Conservation (phyloP, 179 eudicot species). For the Silene vulgaris region DNA sequence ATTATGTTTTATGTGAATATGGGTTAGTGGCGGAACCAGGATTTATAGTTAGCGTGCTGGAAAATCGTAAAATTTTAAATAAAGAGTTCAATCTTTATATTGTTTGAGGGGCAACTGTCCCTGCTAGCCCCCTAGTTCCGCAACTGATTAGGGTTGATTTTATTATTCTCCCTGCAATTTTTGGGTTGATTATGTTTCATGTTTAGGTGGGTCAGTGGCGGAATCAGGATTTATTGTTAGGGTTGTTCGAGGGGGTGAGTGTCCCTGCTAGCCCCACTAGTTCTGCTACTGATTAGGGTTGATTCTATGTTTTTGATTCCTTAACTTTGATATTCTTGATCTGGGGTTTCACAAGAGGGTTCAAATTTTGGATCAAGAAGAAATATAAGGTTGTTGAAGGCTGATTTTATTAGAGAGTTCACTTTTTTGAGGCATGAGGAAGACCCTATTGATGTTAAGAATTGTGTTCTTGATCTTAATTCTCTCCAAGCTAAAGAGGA, state of each 20-base stretch:
- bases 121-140: too few species aligned
- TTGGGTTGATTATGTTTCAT: not conserved
- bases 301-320: conserved; percentile 24
- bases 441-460: conserved; percentile 72
- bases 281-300: not conserved
- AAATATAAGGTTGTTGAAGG: conserved; percentile 72
- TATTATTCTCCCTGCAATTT: too few species aligned
- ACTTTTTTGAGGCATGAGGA: conserved; percentile 59
- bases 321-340: conserved; percentile 32
- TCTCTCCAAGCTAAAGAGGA: conserved; percentile 71
- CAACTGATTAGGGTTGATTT: too few species aligned
- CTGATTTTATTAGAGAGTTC: conserved; percentile 72
- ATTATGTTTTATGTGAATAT: not conserved
- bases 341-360: conserved; percentile 67
- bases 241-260: not conserved
- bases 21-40: not conserved
- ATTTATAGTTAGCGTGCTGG: not conserved
- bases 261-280: too few species aligned
- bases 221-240: not conserved
- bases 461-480: conserved; percentile 65
- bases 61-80: too few species aligned
- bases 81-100: too few species aligned
- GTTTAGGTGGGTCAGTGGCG: not conserved
- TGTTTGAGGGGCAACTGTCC: too few species aligned
- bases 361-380: conserved; percentile 56